Conservation (phyloP, 2,329 filamentous ascomycete species). For the Neonectria punicea region DNA sequence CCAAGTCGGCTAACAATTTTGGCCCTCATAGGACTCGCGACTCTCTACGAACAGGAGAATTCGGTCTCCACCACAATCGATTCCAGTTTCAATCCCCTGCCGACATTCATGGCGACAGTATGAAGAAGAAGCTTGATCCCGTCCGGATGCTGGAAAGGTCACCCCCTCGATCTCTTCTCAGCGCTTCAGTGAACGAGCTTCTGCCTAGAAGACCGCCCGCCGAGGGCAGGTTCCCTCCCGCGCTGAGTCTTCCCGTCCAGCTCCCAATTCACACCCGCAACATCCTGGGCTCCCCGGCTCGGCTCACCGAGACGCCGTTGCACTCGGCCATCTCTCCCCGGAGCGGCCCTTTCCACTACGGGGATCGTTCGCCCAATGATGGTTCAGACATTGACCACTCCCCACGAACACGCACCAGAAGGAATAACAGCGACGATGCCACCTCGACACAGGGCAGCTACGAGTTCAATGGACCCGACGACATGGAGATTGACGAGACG, state of each 20-base stretch:
- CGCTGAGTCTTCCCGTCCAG: constrained; percentile 57
- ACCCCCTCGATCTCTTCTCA: constrained; percentile 57
- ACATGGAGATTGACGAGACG: constrained; percentile 64
- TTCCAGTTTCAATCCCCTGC: constrained; percentile 60
- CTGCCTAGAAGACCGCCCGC: constrained; percentile 49
- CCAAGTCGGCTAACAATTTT: constrained; percentile 29
- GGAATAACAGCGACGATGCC: constrained; percentile 65
- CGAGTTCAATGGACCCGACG: constrained; percentile 52
- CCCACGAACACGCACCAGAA: constrained; percentile 55
- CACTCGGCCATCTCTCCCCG: constrained; percentile 61
- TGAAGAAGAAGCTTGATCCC: constrained; percentile 67
- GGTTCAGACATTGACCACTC: constrained; percentile 60
- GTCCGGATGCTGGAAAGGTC: constrained; percentile 58
- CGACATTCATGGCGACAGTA: constrained; percentile 59
- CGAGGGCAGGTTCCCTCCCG: constrained; percentile 54
- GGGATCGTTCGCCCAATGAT: constrained; percentile 56
- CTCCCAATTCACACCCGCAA: constrained; percentile 52
- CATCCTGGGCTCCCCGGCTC: constrained; percentile 57
- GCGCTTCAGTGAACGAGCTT: constrained; percentile 54
- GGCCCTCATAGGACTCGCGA: constrained; percentile 52
- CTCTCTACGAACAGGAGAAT: constrained; percentile 50
- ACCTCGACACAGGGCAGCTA: constrained; percentile 58
- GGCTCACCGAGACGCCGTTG: constrained; percentile 58
- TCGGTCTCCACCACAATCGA: constrained; percentile 62
- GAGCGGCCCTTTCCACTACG: constrained; percentile 54